A percentile compares a stretch with the other conserved stretches of the same genome.
These are phyloP conservation scores for Colletotrichum euphorbiae DNA, from an alignment of 2,329 filamentous ascomycete genomes.

Conservation along the genomic window DNA sequence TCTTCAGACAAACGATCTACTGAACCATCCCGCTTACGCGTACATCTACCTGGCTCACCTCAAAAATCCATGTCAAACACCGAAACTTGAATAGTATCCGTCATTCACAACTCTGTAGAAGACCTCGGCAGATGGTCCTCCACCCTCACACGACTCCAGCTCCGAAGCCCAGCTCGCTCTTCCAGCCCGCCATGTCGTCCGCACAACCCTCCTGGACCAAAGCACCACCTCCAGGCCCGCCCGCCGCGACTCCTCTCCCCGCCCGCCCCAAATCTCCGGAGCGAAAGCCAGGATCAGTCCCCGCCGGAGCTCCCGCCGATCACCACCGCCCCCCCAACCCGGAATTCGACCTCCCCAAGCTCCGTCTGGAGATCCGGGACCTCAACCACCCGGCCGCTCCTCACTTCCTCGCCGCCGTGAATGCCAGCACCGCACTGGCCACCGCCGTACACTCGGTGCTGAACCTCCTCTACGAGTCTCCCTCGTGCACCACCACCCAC, in stretches of 20 bases:
- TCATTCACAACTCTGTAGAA: background rate
- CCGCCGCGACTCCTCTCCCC: slow-evolving; percentile 34
- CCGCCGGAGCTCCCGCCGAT: slow-evolving; percentile 19
- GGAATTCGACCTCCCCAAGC: slow-evolving; percentile 58
- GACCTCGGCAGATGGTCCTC: slow-evolving; percentile 31
- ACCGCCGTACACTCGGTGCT: slow-evolving; percentile 76
- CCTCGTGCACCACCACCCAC: slow-evolving; percentile 54
- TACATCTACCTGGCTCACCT: background rate
- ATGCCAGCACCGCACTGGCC: slow-evolving; percentile 71
- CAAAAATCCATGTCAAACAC: background rate
- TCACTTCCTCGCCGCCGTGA: slow-evolving; percentile 75
- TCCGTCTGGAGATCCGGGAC: slow-evolving; percentile 71
- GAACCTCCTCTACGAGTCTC: slow-evolving; percentile 74
- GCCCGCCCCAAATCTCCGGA: slow-evolving; percentile 15
- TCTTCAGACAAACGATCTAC: background rate
- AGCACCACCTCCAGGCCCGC: slow-evolving; percentile 15
- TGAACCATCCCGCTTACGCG: background rate
- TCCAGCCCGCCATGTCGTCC: slow-evolving; percentile 40
- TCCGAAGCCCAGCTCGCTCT: slow-evolving; percentile 32
- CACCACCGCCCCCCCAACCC: slow-evolving; percentile 9
- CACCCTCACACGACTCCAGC: slow-evolving; percentile 32
- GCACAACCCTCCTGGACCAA: slow-evolving; percentile 14
- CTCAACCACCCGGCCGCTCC: slow-evolving; percentile 69
- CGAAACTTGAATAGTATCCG: background rate
- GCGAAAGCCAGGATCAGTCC: slow-evolving; percentile 13